Evolutionary conservation across 148 eudicot genomes (phyloP), one percentile per base, ranked within the genome.

Genomic region (Nepenthes mirabilis): DNA sequence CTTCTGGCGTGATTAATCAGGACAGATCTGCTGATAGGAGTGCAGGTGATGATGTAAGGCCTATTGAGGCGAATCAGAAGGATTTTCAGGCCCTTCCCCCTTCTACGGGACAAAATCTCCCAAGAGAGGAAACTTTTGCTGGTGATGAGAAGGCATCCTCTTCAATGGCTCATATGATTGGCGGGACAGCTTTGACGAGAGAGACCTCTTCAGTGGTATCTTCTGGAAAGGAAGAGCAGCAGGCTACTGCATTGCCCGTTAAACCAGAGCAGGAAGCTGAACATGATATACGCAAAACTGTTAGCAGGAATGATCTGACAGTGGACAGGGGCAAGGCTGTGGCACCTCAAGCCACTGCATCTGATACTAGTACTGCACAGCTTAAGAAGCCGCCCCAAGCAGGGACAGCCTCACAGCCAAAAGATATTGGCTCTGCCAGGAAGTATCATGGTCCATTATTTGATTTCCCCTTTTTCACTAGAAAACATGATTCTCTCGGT

Each of bases 361-460:
- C 86, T 68, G 97, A 88, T 67, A 63, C 80, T 57, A 96, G 85
- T 67, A 63, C 80, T 57, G 58, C 73, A 53, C 95, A 79, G 68
- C 72, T 67, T 65, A 88, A 74, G 56, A 88, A 84, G 36, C 58
- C 58, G 68, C 80, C 87, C 36, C 94, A 78, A 65, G 62, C 71
- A 43, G 72, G 64, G 61, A 72, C 70, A 61, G 60, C 58, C 3
- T 63, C 77, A 37, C 94, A 80, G 64, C 70, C 86, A 13, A 86
- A 93, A 80, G 96, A 93, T 76, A 59, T 61, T 34, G 75, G 77
- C 3, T 67, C 83, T 34, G 37, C 77, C 64, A 74, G 96, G 68
- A 93, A 93, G 72, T 88, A 93, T 75, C 96, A 88, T 57, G 99
- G 99, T 11, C 96, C 99, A n/a, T 73, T 93, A 60, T 93, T 88